Percentiles rank a stretch among this genome's conserved stretches.
These are phyloP conservation scores for Galerina sulciceps DNA, from an alignment of 768 basidiomycete species.

Conservation along the genomic window DNA sequence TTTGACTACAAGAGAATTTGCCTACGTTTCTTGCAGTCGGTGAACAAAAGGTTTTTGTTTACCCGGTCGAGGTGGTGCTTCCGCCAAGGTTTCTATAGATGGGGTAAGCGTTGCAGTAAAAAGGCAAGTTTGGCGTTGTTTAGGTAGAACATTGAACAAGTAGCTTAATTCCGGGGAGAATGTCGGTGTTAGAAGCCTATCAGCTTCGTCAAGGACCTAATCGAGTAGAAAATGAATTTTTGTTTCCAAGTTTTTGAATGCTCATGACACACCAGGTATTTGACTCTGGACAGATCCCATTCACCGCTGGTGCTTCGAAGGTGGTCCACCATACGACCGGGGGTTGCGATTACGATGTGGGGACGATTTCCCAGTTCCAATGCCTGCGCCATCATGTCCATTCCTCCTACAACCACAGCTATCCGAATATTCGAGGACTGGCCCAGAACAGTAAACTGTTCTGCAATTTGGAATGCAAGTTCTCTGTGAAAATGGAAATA, in stretches of 20 bases:
- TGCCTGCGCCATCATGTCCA: slow-evolving; percentile 98
- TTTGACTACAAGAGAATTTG: not conserved
- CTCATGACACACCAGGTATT: slow-evolving; percentile 69
- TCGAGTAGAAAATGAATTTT: not conserved
- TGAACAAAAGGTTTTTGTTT: slow-evolving; percentile 90
- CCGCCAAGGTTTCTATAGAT: slow-evolving; percentile 79
- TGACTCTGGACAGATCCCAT: slow-evolving; percentile 85
- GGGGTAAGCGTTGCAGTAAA: slow-evolving; percentile 96
- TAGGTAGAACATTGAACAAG: slow-evolving; percentile 78
- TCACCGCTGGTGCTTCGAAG: slow-evolving; percentile 76
- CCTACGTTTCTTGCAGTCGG: slow-evolving; percentile 70
- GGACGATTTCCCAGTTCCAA: slow-evolving; percentile 84
- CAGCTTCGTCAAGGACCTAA: slow-evolving; percentile 96
- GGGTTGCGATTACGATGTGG: slow-evolving; percentile 94
- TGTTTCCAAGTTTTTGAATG: not conserved
- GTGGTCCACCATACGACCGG: slow-evolving; percentile 93
- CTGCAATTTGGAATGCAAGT: slow-evolving; percentile 95
- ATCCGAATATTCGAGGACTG: slow-evolving; percentile 80
- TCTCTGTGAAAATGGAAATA: slow-evolving; percentile 58
- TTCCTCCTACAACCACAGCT: slow-evolving; percentile 92
- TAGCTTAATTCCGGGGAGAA: slow-evolving; percentile 86
- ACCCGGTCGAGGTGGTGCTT: slow-evolving; percentile 74
- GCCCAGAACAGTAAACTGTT: slow-evolving; percentile 94
- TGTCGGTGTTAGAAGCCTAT: slow-evolving; percentile 86
- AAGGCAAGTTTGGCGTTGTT: slow-evolving; percentile 91